A percentile compares a stretch with the other conserved stretches of the same genome.
Conservation (phyloP, 345 rosid genomes). For the Hibiscus mutabilis region DNA sequence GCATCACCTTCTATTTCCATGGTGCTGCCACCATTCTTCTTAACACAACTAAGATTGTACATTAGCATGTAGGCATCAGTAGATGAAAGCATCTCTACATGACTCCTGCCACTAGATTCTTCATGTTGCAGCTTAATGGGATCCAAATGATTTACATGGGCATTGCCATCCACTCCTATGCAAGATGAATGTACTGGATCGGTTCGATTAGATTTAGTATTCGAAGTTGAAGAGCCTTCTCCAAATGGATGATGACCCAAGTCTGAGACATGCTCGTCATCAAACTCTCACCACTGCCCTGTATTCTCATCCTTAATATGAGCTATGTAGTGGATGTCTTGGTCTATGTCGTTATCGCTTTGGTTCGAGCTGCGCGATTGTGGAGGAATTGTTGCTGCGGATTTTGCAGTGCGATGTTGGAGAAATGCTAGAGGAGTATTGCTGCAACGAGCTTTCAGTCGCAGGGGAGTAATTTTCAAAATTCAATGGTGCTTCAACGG, state of each 20-base stretch:
- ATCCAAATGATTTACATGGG: constrained; percentile 35
- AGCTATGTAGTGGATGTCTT: constrained; percentile 90
- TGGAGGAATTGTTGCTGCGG: too few relatives aligned
- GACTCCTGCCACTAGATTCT: constrained; percentile 32
- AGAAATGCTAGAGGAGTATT: too few relatives aligned
- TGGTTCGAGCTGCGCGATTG: too few relatives aligned
- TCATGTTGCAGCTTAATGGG: constrained; percentile 31
- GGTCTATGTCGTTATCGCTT: too few relatives aligned
- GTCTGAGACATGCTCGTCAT: constrained; percentile 85
- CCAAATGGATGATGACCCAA: constrained; percentile 78
- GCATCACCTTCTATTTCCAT: constrained; percentile 30
- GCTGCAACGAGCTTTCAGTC: too few relatives aligned
- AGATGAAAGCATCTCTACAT: constrained; percentile 65
- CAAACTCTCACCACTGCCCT: constrained; percentile 96
- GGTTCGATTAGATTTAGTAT: constrained; percentile 21
- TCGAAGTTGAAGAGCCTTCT: constrained; percentile 54
- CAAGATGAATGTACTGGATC: constrained; percentile 22
- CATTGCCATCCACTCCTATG: constrained; percentile 21
- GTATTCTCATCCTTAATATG: constrained; percentile 91
- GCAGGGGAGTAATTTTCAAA: too few relatives aligned
- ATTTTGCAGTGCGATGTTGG: too few relatives aligned
- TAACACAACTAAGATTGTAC: constrained; percentile 56
- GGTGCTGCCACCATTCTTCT: constrained; percentile 31
- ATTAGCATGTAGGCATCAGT: constrained; percentile 91
- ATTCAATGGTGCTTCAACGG: too few relatives aligned